Conservation (phyloP, 148 eudicot species). For the Arctostaphylos glauca region DNA sequence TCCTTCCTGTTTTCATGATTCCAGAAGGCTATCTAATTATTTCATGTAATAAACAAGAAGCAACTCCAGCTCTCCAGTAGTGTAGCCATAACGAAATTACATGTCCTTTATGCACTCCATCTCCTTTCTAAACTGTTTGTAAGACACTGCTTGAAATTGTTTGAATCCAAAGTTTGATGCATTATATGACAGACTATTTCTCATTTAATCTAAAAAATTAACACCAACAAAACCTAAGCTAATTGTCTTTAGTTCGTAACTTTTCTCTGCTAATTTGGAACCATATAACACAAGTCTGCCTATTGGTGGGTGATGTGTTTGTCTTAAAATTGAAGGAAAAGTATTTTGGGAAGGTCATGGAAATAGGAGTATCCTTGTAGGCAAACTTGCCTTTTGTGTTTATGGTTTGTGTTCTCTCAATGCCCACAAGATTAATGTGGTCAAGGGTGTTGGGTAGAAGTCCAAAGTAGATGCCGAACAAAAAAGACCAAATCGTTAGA, state of each 20-base stretch:
- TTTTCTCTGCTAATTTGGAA: not conserved
- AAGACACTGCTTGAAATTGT: not conserved
- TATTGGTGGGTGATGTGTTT: not conserved
- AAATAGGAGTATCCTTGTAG: not conserved
- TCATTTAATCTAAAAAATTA: not conserved
- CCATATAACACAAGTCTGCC: not conserved
- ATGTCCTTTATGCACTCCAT: not conserved
- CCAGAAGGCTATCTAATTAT: not conserved
- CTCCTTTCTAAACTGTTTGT: not conserved
- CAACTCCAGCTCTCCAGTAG: not conserved
- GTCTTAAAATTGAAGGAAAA: not conserved
- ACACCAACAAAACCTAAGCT: not conserved
- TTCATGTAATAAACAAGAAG: not conserved
- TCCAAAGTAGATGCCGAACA: too few relatives aligned
- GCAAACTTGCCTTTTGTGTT: not conserved
- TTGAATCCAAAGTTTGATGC: not conserved
- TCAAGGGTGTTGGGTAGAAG: too few relatives aligned
- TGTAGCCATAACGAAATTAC: too few relatives aligned
- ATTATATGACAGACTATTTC: not conserved
- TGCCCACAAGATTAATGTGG: too few relatives aligned
- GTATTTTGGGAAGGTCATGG: too few relatives aligned
- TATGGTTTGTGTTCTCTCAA: not conserved
- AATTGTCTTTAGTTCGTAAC: not conserved
- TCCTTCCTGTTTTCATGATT: not conserved
- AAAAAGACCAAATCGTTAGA: too few relatives aligned